phyloP scores from a whole-genome alignment of 2,329 filamentous ascomycete genomes.

The Fusarium redolens region DNA sequence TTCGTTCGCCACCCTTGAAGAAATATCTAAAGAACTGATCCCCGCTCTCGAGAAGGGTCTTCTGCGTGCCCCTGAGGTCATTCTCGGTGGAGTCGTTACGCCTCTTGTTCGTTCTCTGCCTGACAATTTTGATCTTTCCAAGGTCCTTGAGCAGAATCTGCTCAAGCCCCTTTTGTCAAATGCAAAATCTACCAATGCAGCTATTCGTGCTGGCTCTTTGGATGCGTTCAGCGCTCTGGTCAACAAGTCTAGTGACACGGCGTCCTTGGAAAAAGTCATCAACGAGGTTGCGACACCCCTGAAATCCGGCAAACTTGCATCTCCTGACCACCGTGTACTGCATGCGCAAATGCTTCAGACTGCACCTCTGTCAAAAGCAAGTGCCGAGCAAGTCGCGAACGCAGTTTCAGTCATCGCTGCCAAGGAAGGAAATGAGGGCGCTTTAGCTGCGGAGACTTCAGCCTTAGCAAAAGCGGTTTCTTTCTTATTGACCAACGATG shows the following conservation, averaged over 20 bases:
- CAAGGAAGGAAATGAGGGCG: constrained; percentile 91
- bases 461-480: constrained; percentile 75
- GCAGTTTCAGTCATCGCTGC: constrained; percentile 75
- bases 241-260: constrained; percentile 66
- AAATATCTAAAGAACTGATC: constrained; percentile 79
- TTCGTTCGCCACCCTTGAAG: constrained; percentile 77
- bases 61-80: constrained; percentile 88
- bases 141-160: constrained; percentile 75
- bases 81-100: constrained; percentile 81
- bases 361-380: constrained; percentile 68
- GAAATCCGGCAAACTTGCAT: constrained; percentile 84
- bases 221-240: constrained; percentile 80
- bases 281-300: constrained; percentile 84
- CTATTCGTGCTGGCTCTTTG: constrained; percentile 80
- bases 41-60: constrained; percentile 90
- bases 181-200: constrained; percentile 86
- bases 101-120: constrained; percentile 79
- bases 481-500: constrained; percentile 69
- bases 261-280: constrained; percentile 72
- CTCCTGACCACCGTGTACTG: constrained; percentile 84
- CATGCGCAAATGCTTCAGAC: constrained; percentile 83
- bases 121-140: constrained; percentile 78
- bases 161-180: constrained; percentile 90
- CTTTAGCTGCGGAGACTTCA: constrained; percentile 79
- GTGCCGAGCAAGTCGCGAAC: constrained; percentile 74